Percentiles rank a stretch among this genome's conserved stretches.
Evolutionary conservation across 257 asterid genomes (phyloP).

Genomic region (Solanum acaule): DNA sequence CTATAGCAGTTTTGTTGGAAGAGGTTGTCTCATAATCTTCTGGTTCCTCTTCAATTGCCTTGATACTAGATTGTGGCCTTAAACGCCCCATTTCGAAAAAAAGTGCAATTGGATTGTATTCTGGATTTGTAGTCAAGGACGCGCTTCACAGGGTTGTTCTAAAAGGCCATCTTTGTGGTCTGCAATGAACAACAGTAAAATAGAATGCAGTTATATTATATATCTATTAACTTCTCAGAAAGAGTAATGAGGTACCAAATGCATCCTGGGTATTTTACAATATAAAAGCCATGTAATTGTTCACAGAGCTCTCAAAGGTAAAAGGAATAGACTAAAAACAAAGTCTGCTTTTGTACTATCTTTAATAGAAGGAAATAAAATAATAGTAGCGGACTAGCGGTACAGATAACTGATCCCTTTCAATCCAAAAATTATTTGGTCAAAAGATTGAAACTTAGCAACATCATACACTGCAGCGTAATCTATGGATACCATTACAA

Average conservation of each 20-base stretch:
- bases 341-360: not conserved
- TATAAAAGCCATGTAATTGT: not conserved
- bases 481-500: not conserved
- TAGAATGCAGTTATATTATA: not conserved
- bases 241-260: not conserved
- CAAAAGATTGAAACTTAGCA: not conserved
- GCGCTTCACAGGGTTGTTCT: not conserved
- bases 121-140: constrained; percentile 9
- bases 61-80: constrained; percentile 73
- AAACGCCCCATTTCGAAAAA: constrained; percentile 62
- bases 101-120: constrained; percentile 3
- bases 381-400: not conserved
- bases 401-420: not conserved
- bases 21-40: constrained; percentile 70
- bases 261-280: not conserved
- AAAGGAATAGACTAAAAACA: not conserved
- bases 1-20: constrained; percentile 56
- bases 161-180: constrained; percentile 10
- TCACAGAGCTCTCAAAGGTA: not conserved
- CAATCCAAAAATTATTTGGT: not conserved
- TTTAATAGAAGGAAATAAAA: not conserved
- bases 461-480: not conserved
- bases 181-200: constrained; percentile 8
- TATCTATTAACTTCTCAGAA: not conserved
- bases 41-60: constrained; percentile 90